Base-by-base conservation (phyloP, 139 green algal genomes). In the Chlorella sp. region DNA sequence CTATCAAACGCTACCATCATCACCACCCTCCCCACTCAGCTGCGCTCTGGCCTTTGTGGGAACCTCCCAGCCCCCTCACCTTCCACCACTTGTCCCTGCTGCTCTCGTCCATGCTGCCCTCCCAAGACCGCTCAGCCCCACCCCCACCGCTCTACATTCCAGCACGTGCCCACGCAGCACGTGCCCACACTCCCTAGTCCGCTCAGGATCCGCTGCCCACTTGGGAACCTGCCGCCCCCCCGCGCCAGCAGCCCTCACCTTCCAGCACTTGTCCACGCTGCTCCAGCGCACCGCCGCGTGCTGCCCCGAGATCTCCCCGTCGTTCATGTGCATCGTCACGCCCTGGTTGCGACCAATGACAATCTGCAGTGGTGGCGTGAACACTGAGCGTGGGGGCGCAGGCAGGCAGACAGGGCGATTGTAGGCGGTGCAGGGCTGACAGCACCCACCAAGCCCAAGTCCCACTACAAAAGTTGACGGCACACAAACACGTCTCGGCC, bases 251-350 rank as follows among this genome's bases (percentile, higher is more conserved):
- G n/a, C 48, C 18, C 73, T 76, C 80, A 93, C 91, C 88, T 93
- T 85, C 93, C 93, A 96, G 83, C 88, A 94, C 39, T 90, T 84
- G 53, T 92, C 89, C 7, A 48, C 26, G 19, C 39, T 37, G 68
- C 91, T 91, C 94, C 94, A 98, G 26, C 79, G 64, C 66, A 98
- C 69, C 21, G 89, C 60, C 0, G 91, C 90, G 77, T 98, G 96
- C 32, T 86, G 86, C 11, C 96, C 92, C 5, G 93, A 96, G 4
- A 98, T 90, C 91, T 98, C 96, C 18, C 91, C 93, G 90, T 98
- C 96, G 22, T 91, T 57, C 11, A 98, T 85, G 24, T 86, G 57
- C 24, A 97, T 86, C 16, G 83, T 87, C 34, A 92, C 93, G 61
- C 84, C 88, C 0, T 92, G 89, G 32, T 92, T 86, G 69, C 96